Evolutionary conservation across 208 protist species (phyloP).

Genomic region (Crithidia bombi): DNA sequence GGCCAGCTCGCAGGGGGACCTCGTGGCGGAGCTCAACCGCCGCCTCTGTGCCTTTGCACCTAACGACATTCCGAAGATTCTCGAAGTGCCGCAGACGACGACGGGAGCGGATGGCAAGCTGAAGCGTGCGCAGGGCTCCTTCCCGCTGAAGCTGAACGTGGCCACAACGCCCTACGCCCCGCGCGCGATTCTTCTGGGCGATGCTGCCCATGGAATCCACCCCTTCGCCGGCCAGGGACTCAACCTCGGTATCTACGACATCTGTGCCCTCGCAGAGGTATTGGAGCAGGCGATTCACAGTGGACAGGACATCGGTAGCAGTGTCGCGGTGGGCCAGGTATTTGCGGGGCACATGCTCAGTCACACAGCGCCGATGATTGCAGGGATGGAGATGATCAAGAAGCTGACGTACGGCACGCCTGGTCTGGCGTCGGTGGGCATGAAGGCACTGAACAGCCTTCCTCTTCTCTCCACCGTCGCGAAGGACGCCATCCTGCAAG

Average conservation of each 20-base stretch:
- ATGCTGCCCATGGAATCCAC: slow-evolving; percentile 93
- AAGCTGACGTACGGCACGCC: slow-evolving; percentile 52
- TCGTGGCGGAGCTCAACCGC: slow-evolving; percentile 75
- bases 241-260: slow-evolving; percentile 92
- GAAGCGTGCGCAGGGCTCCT: slow-evolving; percentile 64
- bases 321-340: slow-evolving; percentile 67
- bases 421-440: slow-evolving; percentile 60
- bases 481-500: slow-evolving; percentile 80
- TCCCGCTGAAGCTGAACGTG: slow-evolving; percentile 77
- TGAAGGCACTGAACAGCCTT: slow-evolving; percentile 68
- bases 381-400: slow-evolving; percentile 81
- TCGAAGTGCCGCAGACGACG: slow-evolving; percentile 67
- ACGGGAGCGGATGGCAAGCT: slow-evolving; percentile 41
- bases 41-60: slow-evolving; percentile 69
- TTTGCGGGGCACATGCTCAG: slow-evolving; percentile 79
- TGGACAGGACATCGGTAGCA: slow-evolving; percentile 84
- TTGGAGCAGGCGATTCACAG: slow-evolving; percentile 64
- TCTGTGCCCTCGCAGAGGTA: slow-evolving; percentile 69
- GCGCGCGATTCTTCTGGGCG: slow-evolving; percentile 74
- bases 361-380: slow-evolving; percentile 80
- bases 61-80: slow-evolving; percentile 73
- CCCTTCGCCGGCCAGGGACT: slow-evolving; percentile 93
- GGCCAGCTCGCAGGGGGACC: slow-evolving; percentile 53
- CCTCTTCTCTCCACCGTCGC: slow-evolving; percentile 73
- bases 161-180: slow-evolving; percentile 62